Evolutionary conservation across 164 flowering plant genomes (phyloP).

Genomic region (Vitis rupestris): DNA sequence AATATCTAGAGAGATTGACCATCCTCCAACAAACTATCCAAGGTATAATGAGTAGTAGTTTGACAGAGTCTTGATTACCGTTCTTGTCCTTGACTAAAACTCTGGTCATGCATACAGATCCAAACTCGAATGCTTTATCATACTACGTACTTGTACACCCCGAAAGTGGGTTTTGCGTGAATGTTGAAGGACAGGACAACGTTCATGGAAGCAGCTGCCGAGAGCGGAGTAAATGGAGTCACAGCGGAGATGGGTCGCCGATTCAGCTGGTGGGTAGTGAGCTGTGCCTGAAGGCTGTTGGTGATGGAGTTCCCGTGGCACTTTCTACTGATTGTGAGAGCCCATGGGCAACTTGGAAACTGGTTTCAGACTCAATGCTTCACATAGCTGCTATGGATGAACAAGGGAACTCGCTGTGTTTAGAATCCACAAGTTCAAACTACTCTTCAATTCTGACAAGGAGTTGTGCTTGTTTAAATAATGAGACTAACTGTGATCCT

Average conservation of each 20-base stretch:
- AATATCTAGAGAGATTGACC: conserved; percentile 24
- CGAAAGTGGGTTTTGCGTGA: conserved; percentile 34
- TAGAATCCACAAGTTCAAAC: conserved; percentile 23
- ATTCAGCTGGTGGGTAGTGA: conserved; percentile 26
- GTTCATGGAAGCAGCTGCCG: conserved; percentile 21
- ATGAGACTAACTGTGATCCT: conserved; percentile 10
- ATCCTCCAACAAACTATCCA: conserved; percentile 29
- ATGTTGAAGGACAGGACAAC: background rate
- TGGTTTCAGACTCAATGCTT: conserved; percentile 26
- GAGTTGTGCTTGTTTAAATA: conserved; percentile 28
- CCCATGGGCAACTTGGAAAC: conserved; percentile 29
- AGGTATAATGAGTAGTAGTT: conserved; percentile 17
- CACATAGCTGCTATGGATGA: conserved; percentile 37
- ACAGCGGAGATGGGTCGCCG: conserved; percentile 16
- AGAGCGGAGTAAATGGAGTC: conserved; percentile 25
- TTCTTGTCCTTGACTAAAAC: no score
- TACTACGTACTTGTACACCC: conserved; percentile 40
- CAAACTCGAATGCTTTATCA: conserved; percentile 10
- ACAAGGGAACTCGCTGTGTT: conserved; percentile 32
- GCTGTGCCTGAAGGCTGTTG: conserved; percentile 30
- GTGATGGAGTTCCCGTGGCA: conserved; percentile 25
- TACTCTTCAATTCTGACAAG: conserved; percentile 27
- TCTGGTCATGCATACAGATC: conserved; percentile 20
- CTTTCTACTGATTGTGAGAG: conserved; percentile 34
- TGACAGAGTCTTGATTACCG: no score